These are phyloP conservation scores for Prunus persica DNA, from an alignment of 306 rosid species.

Conservation along the genomic window DNA sequence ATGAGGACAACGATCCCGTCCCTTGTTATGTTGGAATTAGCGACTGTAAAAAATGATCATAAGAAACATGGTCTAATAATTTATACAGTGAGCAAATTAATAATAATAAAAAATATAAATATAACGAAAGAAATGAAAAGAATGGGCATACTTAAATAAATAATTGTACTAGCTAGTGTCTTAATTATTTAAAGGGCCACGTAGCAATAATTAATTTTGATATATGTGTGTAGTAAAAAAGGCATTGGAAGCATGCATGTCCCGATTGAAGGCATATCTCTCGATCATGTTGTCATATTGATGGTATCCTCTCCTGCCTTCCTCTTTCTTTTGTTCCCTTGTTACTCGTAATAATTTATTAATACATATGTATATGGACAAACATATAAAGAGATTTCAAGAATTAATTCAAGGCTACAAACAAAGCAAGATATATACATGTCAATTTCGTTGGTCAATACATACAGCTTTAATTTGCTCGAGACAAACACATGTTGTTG, in stretches of 20 bases:
- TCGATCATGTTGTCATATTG: conserved; percentile 34
- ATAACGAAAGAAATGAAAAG: too few species aligned
- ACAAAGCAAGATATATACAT: conserved; percentile 27
- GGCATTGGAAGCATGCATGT: conserved; percentile 41
- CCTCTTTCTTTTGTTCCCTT: conserved; percentile 41
- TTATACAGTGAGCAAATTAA: too few species aligned
- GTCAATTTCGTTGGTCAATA: conserved; percentile 19
- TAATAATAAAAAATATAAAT: too few species aligned
- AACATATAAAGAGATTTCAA: conserved; percentile 28
- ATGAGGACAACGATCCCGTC: too few species aligned
- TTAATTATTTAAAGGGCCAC: not conserved
- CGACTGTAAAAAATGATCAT: too few species aligned
- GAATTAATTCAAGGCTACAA: conserved; percentile 10
- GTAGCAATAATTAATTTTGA: not conserved
- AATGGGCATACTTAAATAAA: too few species aligned
- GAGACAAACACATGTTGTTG: conserved; percentile 62
- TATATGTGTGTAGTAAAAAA: not conserved
- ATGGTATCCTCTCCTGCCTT: conserved; percentile 25
- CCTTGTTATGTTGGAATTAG: too few species aligned
- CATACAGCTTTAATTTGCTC: conserved; percentile 31
- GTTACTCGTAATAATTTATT: conserved; percentile 26
- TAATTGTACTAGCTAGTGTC: not conserved
- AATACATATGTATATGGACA: conserved; percentile 50
- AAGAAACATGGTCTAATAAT: too few species aligned
- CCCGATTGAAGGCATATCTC: conserved; percentile 44